Base-by-base conservation (phyloP, 2,329 filamentous ascomycete species). In the Penicillium griseofulvum region DNA sequence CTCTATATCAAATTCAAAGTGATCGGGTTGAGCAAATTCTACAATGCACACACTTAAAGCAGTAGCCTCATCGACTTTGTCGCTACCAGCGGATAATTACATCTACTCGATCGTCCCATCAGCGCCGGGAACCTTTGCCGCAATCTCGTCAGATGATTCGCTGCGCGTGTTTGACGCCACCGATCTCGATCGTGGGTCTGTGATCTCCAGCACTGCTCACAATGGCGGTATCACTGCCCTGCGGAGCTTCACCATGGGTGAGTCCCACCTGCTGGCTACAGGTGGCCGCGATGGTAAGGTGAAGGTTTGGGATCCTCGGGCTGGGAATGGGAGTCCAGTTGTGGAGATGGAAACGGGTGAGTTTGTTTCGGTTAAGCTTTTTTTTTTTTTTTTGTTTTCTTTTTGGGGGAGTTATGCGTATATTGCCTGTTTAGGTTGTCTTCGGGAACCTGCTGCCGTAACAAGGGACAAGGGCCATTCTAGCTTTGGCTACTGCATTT, bases 71-170 rank as follows among this genome's bases (percentile, higher is more conserved):
- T 75, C 74, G 10, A 71, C 71, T n/a, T 64, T 77, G 39, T 71
- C 69, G 19, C 67, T 77, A 1, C 70, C 74, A 1, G 50, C 68
- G 36, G 70, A 71, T 29, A 76, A 69, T 57, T 78, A 78, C 65
- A 77, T 78, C 59, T 78, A 78, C 61, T 68, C 69, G 10, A 66
- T 78, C 48, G 63, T 68, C 6, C 58, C 67, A 2, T 65, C 66
- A 8, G 65, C 66, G 14, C 58, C 63, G 24, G 63, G 63, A 24
- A 63, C 65, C 9, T 69, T 78, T 42, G 74, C 74, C 14, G 74
- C 72, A 39, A 78, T 78, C 52, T 75, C 75, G 8, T 78, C 76
- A 17, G 75, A 78, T 66, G 74, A 78, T 63, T 78, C 76, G 17
- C 63, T 78, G 48, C 72, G 75, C 14, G 58, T 75, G 8, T 72